A percentile compares a stretch with the other conserved stretches of the same genome.
Evolutionary conservation across 345 rosid species (phyloP).

Genomic region (Sisymbrium irio): DNA sequence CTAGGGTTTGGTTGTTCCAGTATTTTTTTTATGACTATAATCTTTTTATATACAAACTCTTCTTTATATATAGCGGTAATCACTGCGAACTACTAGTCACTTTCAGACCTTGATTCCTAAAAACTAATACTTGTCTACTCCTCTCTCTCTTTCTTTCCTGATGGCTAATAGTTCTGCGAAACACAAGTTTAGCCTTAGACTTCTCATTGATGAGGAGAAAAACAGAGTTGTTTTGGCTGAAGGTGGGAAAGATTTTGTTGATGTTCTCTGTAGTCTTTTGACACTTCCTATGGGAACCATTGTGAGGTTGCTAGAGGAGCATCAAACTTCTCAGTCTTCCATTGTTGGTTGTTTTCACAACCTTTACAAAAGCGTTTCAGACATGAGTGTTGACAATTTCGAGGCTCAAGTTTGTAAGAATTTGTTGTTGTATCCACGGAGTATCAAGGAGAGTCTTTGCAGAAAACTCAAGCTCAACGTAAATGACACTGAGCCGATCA

Average conservation of each 20-base stretch:
- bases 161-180: background rate
- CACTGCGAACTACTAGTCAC: background rate
- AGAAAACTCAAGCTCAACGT: conserved; percentile 3
- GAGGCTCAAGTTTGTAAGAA: conserved; percentile 6
- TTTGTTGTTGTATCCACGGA: background rate
- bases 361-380: conserved; percentile 27
- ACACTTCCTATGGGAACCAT: conserved; percentile 29
- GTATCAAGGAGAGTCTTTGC: background rate
- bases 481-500: conserved; percentile 11
- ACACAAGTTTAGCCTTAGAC: conserved; percentile 19
- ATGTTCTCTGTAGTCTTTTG: conserved; percentile 27
- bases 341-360: conserved; percentile 28
- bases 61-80: background rate
- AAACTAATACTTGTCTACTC: background rate
- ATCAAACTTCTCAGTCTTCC: background rate
- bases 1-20: background rate
- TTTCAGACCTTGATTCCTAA: background rate
- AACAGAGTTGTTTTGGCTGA: conserved; percentile 35
- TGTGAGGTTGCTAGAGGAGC: conserved; percentile 20
- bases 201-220: conserved; percentile 20
- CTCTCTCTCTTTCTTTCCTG: background rate
- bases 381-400: background rate
- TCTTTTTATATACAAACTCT: background rate
- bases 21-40: background rate
- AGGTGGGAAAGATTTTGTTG: conserved; percentile 34